Percentiles rank a stretch among this genome's conserved stretches.
Conservation (phyloP, 805 yeast species). For the Ogataea nitratoaversa region DNA sequence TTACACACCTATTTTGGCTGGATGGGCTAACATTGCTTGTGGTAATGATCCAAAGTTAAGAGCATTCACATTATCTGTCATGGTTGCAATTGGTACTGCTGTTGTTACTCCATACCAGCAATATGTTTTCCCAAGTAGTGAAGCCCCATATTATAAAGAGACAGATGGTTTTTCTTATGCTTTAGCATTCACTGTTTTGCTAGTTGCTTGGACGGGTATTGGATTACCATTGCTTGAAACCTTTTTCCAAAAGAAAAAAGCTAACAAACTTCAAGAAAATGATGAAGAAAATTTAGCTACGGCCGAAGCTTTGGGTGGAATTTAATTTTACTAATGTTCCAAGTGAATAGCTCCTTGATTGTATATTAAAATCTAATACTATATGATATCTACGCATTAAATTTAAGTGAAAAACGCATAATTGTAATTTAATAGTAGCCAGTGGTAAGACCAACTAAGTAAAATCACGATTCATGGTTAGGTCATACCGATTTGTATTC, state of each 20-base stretch:
- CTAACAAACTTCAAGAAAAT: too few species aligned
- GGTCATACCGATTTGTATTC: too few species aligned
- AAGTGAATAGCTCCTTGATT: too few species aligned
- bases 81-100: conserved; percentile 23
- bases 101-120: conserved; percentile 29
- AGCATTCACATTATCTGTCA: conserved; percentile 24
- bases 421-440: too few species aligned
- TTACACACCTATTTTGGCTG: conserved; percentile 56
- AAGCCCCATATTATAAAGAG: conserved; percentile 26
- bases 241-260: conserved; percentile 6
- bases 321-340: too few species aligned
- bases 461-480: too few species aligned
- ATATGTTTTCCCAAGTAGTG: conserved; percentile 29
- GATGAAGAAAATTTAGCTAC: too few species aligned
- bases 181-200: conserved; percentile 21
- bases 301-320: too few species aligned
- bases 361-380: too few species aligned
- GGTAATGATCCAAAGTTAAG: conserved; percentile 22
- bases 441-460: too few species aligned
- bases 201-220: conserved; percentile 20
- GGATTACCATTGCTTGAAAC: conserved; percentile 21
- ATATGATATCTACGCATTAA: too few species aligned
- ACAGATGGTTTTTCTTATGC: conserved; percentile 27
- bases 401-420: too few species aligned
- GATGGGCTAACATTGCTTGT: conserved; percentile 62